Evolutionary conservation across 164 flowering plant genomes (phyloP).

Genomic region (Aristolochia contorta): DNA sequence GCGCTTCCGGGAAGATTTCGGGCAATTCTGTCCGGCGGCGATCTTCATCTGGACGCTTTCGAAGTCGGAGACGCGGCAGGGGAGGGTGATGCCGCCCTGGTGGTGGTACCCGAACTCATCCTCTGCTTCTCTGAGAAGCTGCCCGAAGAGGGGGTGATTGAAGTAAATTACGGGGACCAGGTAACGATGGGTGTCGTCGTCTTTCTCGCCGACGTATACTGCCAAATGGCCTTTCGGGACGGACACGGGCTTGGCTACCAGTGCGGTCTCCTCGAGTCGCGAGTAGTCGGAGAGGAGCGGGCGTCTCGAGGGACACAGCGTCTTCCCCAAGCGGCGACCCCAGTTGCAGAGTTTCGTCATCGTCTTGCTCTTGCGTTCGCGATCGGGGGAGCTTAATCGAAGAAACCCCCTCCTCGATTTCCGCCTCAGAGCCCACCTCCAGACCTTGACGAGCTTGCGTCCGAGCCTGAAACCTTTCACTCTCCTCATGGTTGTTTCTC

Average conservation of each 20-base stretch:
- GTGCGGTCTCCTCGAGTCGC: constrained; percentile 22
- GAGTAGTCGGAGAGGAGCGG: constrained; percentile 16
- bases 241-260: constrained; percentile 9
- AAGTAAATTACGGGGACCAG: constrained; percentile 79
- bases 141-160: constrained; percentile 76
- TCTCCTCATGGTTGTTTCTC: constrained; percentile 24
- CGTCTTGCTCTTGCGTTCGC: constrained; percentile 11
- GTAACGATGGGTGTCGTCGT: constrained; percentile 46
- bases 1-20: constrained; percentile 15
- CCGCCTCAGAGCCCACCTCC: constrained; percentile 25
- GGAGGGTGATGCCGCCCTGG: constrained; percentile 71
- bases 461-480: constrained; percentile 48
- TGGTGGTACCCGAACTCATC: constrained; percentile 64
- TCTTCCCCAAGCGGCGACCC: constrained; percentile 31
- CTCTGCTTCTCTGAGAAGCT: constrained; percentile 65
- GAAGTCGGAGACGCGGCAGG: constrained; percentile 66
- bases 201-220: constrained; percentile 71
- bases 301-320: constrained; percentile 13
- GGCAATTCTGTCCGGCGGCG: constrained; percentile 30
- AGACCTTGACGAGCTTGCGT: constrained; percentile 21
- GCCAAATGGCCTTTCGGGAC: constrained; percentile 85
- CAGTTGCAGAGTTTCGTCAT: constrained; percentile 37
- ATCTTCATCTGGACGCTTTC: constrained; percentile 57
- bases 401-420: constrained; percentile 3
- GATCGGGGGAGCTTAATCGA: constrained; percentile 6